phyloP scores from a whole-genome alignment of 164 flowering plant species.

The Annona cherimola region DNA sequence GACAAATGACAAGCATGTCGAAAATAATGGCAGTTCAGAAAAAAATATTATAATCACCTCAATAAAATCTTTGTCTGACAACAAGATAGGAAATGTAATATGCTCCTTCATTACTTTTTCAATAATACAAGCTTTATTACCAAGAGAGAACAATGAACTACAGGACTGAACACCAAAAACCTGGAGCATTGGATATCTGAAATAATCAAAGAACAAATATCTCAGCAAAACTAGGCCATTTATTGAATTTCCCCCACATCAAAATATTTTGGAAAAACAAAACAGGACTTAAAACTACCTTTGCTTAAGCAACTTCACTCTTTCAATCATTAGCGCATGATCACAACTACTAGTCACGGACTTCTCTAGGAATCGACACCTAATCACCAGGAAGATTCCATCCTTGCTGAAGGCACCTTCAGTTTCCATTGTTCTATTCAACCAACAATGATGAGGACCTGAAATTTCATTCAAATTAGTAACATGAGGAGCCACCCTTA shows the following conservation, averaged over 20 bases:
- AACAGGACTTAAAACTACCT: conserved; percentile 39
- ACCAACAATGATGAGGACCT: conserved; percentile 76
- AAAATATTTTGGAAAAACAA: conserved; percentile 1
- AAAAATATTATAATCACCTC: conserved; percentile 37
- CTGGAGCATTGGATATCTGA: conserved; percentile 55
- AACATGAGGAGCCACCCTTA: not conserved
- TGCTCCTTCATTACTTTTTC: conserved; percentile 49
- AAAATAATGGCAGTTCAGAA: not conserved
- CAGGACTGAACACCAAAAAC: conserved; percentile 55
- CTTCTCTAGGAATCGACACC: conserved; percentile 29
- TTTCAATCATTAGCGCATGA: conserved; percentile 36
- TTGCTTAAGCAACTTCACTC: conserved; percentile 63
- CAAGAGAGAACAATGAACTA: conserved; percentile 24
- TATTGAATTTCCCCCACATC: conserved; percentile 1
- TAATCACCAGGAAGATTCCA: conserved; percentile 49
- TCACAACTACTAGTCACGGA: conserved; percentile 17
- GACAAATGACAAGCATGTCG: too few relatives aligned
- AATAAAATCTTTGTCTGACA: conserved; percentile 39
- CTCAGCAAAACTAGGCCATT: not conserved
- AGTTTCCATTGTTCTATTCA: conserved; percentile 39
- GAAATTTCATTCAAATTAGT: conserved; percentile 10
- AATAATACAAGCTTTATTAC: conserved; percentile 25
- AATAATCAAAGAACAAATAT: conserved; percentile 11
- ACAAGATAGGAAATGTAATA: conserved; percentile 63
- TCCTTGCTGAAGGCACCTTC: conserved; percentile 26